Base-by-base conservation (phyloP, 345 rosid genomes). In the Hibiscus syriacus region DNA sequence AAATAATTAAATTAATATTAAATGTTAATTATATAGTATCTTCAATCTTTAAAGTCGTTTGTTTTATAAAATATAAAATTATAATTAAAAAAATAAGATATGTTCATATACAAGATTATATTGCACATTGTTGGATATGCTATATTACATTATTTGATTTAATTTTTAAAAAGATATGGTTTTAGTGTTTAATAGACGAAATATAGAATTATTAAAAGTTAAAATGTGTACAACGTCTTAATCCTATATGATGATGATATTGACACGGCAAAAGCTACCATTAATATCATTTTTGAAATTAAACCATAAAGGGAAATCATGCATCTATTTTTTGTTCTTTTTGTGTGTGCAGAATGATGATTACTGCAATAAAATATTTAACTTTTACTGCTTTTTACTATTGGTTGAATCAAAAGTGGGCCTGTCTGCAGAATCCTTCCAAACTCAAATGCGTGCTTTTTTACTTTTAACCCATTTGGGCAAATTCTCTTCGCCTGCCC, bases 191-290 rank as follows among this genome's bases (percentile, higher is more conserved):
- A 32, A 8, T 32, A 0, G 1, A 32, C 1, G 1, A 5, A 32
- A 34, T 34, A 3, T 34, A 34, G 7, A 34, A 6, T 1, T 34
- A 34, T 0, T 1, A 6, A 34, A 34, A 34, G 38, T n/a, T n/a
- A n/a, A n/a, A n/a, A n/a, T 49, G 1, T 49, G 13, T 27, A 29
- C 41, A 66, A 66, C 69, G 69, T 66, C 57, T 54, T 20, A 19
- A 20, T 50, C 55, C 55, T 20, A 20, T 7, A 10, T 26, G 43
- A 68, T 68, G 64, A 55, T 68, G 64, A 68, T 68, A 25, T 55
- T 41, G 52, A 68, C 64, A 26, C 25, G 14, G 34, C 16, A 41
- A 68, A 55, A 68, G 69, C 45, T 17, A 12, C 27, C 6, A 22
- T 34, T 36, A 26, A 20, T 55, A 45, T 27, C 19, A 11, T 43